Conservation (phyloP, 805 yeast genomes). For the Spathaspora girioi region DNA sequence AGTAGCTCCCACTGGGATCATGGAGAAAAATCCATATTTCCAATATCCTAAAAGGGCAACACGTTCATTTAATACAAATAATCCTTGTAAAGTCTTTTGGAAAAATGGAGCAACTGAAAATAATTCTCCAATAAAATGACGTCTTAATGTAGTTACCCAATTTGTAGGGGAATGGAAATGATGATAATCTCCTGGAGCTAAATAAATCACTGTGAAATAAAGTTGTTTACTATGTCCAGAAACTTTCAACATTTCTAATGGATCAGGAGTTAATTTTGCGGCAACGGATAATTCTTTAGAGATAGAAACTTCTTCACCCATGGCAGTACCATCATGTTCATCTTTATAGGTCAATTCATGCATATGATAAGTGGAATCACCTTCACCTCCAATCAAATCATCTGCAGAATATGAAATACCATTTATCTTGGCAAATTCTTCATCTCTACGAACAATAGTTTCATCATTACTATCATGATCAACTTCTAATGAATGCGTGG, state of each 20-base stretch:
- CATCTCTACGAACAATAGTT: constrained; percentile 48
- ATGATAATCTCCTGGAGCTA: constrained; percentile 98
- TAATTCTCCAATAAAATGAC: constrained; percentile 94
- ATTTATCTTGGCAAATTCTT: constrained; percentile 73
- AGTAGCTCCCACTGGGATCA: constrained; percentile 99
- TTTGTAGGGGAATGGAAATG: constrained; percentile 93
- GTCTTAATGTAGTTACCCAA: constrained; percentile 92
- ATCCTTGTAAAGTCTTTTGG: constrained; percentile 79
- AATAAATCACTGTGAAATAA: constrained; percentile 85
- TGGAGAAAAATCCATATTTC: constrained; percentile 95
- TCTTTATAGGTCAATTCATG: constrained; percentile 49
- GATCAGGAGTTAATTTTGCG: constrained; percentile 35
- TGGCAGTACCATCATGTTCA: constrained; percentile 64
- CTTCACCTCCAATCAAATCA: constrained; percentile 60
- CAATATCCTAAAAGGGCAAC: constrained; percentile 94
- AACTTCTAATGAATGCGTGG: constrained; percentile 47
- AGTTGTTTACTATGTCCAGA: constrained; percentile 49
- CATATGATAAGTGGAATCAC: constrained; percentile 35
- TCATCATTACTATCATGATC: constrained; percentile 38
- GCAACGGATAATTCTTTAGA: constrained; percentile 38
- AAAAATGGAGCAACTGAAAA: constrained; percentile 96
- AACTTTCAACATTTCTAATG: constrained; percentile 25
- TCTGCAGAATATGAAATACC: constrained; percentile 71
- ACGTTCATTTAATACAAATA: constrained; percentile 90
- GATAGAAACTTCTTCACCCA: constrained; percentile 26